Evolutionary conservation across 2,329 filamentous ascomycete genomes (phyloP).

Genomic region (Emmonsiellopsis sp.): DNA sequence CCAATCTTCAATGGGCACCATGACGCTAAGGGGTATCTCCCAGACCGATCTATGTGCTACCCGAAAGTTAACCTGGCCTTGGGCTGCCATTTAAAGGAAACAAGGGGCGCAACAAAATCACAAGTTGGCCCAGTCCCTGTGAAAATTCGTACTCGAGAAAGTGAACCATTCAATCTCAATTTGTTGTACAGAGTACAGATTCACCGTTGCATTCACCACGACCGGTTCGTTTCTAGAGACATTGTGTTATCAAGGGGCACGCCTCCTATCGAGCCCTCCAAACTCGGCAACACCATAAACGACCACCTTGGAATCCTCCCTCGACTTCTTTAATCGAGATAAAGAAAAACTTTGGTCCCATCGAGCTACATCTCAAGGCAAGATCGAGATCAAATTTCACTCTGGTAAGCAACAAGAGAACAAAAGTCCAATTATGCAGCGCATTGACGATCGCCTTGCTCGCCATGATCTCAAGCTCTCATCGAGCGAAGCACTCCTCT

Average conservation of each 20-base stretch:
- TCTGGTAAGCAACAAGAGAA: background rate
- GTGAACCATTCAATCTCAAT: background rate
- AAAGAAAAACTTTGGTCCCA: background rate
- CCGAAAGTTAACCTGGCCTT: background rate
- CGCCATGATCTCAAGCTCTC: slow-evolving; percentile 1
- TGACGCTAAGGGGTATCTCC: background rate
- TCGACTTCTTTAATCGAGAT: background rate
- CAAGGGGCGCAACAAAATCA: background rate
- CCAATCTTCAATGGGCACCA: background rate
- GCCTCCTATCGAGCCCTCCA: background rate
- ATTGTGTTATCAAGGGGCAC: background rate
- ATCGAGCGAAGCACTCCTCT: background rate
- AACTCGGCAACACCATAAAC: background rate
- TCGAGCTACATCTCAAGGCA: background rate
- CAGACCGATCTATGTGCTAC: background rate
- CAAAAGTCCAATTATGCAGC: background rate
- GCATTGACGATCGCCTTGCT: slow-evolving; percentile 1
- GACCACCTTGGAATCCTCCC: background rate
- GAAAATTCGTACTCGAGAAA: background rate
- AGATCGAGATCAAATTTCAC: slow-evolving; percentile 1
- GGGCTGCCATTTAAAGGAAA: background rate
- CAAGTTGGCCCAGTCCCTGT: background rate
- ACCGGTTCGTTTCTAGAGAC: background rate
- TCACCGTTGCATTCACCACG: background rate
- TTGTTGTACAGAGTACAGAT: background rate